Conservation (phyloP, 1,284 basidiomycete species). For the Mycena citricolor region DNA sequence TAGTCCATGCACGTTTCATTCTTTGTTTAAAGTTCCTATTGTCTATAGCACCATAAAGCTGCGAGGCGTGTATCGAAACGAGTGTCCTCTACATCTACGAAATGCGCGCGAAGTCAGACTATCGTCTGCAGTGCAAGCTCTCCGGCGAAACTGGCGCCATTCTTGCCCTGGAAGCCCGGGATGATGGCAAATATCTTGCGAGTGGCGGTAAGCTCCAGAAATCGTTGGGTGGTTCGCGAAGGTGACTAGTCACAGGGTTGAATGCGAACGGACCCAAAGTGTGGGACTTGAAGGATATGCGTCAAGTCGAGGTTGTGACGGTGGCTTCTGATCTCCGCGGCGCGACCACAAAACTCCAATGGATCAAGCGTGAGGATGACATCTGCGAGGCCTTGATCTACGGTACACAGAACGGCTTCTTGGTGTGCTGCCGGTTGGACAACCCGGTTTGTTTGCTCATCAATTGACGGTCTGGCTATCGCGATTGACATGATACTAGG, state of each 20-base stretch:
- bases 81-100: too few species aligned
- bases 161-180: neutral
- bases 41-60: too few species aligned
- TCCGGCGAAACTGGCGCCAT: neutral
- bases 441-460: too few species aligned
- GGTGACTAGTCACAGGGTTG: too few species aligned
- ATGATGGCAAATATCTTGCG: slow-evolving; percentile 1
- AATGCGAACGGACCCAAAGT: slow-evolving; percentile 2
- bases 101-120: neutral
- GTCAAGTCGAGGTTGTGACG: neutral
- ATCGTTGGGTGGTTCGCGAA: too few species aligned
- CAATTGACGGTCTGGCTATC: too few species aligned
- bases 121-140: slow-evolving; percentile 3
- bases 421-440: slow-evolving; percentile 6
- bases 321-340: slow-evolving; percentile 6
- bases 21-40: too few species aligned
- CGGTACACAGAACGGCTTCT: neutral
- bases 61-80: too few species aligned
- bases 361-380: slow-evolving; percentile 5
- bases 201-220: slow-evolving; percentile 1
- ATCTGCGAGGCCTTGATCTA: slow-evolving; percentile 1
- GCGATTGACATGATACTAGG: too few species aligned
- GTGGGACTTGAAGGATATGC: neutral
- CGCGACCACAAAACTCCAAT: neutral
- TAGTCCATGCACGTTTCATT: too few species aligned